Conservation (phyloP, 257 asterid genomes). For the Petunia secreta region DNA sequence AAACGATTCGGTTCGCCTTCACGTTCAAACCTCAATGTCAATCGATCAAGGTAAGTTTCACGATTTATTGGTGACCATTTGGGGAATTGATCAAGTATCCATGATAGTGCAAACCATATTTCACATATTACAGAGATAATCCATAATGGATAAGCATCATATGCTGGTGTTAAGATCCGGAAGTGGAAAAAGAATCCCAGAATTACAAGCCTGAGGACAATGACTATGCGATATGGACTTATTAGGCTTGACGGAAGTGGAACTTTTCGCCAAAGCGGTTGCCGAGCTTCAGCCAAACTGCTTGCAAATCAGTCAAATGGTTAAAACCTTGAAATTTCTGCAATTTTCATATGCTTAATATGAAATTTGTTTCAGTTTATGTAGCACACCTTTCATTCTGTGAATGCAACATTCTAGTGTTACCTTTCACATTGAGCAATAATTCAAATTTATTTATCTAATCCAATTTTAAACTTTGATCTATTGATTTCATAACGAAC, state of each 20-base stretch:
- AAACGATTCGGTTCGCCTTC: constrained; percentile 64
- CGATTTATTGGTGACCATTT: constrained; percentile 82
- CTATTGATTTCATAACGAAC: no score
- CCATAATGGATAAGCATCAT: constrained; percentile 81
- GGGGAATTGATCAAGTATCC: constrained; percentile 93
- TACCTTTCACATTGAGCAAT: background rate
- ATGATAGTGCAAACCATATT: constrained; percentile 81
- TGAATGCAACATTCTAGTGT: background rate
- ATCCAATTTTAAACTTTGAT: background rate
- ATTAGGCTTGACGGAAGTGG: constrained; percentile 76
- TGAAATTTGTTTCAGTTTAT: background rate
- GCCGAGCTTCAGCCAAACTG: constrained; percentile 88
- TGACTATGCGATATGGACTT: constrained; percentile 79
- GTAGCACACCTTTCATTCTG: background rate
- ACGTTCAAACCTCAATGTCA: constrained; percentile 69
- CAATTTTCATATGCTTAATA: background rate
- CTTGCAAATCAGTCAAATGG: constrained; percentile 13
- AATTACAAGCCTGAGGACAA: constrained; percentile 63
- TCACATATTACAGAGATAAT: constrained; percentile 80
- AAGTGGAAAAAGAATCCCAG: constrained; percentile 77
- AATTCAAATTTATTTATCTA: background rate
- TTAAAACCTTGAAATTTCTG: background rate
- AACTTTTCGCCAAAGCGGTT: constrained; percentile 83
- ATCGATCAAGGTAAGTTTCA: constrained; percentile 83
- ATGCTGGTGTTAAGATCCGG: constrained; percentile 69